Evolutionary conservation across 1,139 yeast species (phyloP).

Genomic region (Cylindricascospora bacillispora): DNA sequence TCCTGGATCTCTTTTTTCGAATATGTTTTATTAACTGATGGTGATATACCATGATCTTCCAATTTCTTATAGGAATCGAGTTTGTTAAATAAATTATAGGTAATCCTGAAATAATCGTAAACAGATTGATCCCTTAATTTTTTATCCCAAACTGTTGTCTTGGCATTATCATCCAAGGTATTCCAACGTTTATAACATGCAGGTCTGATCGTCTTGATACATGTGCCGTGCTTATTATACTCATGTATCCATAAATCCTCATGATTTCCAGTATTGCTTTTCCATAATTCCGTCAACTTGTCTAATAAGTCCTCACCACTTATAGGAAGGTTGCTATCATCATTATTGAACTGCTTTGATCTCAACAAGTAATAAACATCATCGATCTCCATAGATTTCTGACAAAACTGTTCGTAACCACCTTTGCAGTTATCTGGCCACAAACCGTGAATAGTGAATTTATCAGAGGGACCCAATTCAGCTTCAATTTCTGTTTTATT

Average conservation of each 20-base stretch:
- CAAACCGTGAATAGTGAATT: constrained; percentile 74
- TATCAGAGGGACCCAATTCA: constrained; percentile 65
- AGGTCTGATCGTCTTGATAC: constrained; percentile 70
- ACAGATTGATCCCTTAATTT: constrained; percentile 40
- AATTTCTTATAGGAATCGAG: constrained; percentile 66
- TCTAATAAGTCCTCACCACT: constrained; percentile 39
- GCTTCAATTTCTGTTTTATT: constrained; percentile 15
- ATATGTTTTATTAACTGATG: constrained; percentile 49
- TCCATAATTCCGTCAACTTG: constrained; percentile 59
- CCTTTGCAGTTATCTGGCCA: constrained; percentile 85
- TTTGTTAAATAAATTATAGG: constrained; percentile 49
- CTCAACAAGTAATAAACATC: constrained; percentile 43
- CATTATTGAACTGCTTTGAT: constrained; percentile 23
- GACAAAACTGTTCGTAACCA: constrained; percentile 65
- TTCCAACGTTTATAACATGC: constrained; percentile 40
- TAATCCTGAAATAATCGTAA: constrained; percentile 61
- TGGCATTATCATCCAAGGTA: constrained; percentile 2
- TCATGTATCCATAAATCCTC: constrained; percentile 83
- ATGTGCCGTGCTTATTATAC: constrained; percentile 91
- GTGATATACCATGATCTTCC: constrained; percentile 52
- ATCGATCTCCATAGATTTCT: constrained; percentile 41
- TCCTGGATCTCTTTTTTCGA: constrained; percentile 48
- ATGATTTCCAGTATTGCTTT: constrained; percentile 63
- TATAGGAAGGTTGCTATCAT: constrained; percentile 21
- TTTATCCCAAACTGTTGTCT: neutral